A percentile compares a stretch with the other conserved stretches of the same genome.
Conservation (phyloP, 495 filamentous ascomycete genomes). For the Lophiostoma macrostomum region DNA sequence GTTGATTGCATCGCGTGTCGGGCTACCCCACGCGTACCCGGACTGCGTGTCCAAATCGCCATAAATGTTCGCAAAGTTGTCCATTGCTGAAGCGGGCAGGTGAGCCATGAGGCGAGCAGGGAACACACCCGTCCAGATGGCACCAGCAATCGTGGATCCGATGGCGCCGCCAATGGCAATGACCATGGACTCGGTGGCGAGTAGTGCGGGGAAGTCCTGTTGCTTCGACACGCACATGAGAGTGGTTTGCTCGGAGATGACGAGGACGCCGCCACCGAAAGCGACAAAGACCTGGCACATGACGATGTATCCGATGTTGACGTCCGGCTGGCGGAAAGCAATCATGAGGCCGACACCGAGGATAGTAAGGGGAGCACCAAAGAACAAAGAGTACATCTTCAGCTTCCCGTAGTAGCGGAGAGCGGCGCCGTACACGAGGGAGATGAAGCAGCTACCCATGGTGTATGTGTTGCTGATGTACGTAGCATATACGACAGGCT, state of each 20-base stretch:
- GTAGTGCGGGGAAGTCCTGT: conserved; percentile 61
- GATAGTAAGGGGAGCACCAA: conserved; percentile 62
- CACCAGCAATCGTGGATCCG: conserved; percentile 58
- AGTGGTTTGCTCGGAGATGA: conserved; percentile 64
- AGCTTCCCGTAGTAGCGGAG: conserved; percentile 55
- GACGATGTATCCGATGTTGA: conserved; percentile 63
- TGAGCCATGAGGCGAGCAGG: conserved; percentile 49
- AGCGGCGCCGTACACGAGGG: conserved; percentile 34
- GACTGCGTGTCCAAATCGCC: conserved; percentile 40
- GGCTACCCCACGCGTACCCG: conserved; percentile 33
- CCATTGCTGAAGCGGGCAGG: conserved; percentile 50
- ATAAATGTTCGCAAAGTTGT: conserved; percentile 52
- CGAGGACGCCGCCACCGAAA: conserved; percentile 61
- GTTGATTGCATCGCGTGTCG: conserved; percentile 34
- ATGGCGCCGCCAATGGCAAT: conserved; percentile 62
- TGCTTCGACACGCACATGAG: conserved; percentile 64
- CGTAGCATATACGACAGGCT: conserved; percentile 53
- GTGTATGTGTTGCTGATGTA: conserved; percentile 68
- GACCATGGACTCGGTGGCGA: conserved; percentile 62
- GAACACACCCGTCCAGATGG: conserved; percentile 66
- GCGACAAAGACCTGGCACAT: conserved; percentile 81
- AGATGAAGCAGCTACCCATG: conserved; percentile 61
- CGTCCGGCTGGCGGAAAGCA: conserved; percentile 59
- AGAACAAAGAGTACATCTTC: conserved; percentile 55
- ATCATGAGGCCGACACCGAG: conserved; percentile 66